Percentiles rank a stretch among this genome's conserved stretches.
Conservation (phyloP, 768 basidiomycete species). For the Trametes cingulata region DNA sequence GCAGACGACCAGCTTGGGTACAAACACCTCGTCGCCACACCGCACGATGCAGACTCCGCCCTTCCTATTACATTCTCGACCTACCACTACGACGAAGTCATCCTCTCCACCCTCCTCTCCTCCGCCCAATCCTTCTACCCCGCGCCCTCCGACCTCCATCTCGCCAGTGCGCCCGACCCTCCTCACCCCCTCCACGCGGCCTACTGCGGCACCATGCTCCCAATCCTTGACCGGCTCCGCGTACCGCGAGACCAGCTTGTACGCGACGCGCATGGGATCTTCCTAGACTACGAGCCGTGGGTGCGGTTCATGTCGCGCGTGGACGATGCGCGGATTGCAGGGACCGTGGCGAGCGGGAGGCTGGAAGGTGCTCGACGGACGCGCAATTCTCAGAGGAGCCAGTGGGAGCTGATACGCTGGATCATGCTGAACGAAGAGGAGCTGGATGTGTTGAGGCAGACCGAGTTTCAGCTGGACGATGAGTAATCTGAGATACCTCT, state of each 20-base stretch:
- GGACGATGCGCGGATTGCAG: constrained; percentile 15
- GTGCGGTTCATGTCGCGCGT: constrained; percentile 17
- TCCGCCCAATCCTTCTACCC: neutral
- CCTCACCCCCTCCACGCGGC: neutral
- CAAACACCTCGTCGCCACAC: constrained; percentile 11
- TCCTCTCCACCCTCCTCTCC: constrained; percentile 4
- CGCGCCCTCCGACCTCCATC: neutral
- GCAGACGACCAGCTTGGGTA: constrained; percentile 24
- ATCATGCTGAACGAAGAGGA: constrained; percentile 2
- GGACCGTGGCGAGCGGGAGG: neutral
- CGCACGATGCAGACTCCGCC: neutral
- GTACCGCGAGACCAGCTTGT: constrained; percentile 16
- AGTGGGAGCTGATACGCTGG: neutral
- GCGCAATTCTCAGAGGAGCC: constrained; percentile 22
- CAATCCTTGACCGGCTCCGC: constrained; percentile 7
- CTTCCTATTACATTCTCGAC: constrained; percentile 18
- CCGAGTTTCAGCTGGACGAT: constrained; percentile 2
- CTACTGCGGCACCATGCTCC: constrained; percentile 9
- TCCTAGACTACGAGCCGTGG: constrained; percentile 24
- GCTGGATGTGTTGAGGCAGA: constrained; percentile 6
- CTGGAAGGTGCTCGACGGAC: constrained; percentile 19
- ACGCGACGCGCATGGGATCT: constrained; percentile 3
- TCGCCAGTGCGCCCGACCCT: neutral
- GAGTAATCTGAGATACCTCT: neutral
- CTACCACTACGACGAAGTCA: constrained; percentile 16